A percentile compares a stretch with the other conserved stretches of the same genome.
phyloP scores from a whole-genome alignment of 2,329 filamentous ascomycete genomes.

The Colletotrichum trifolii region DNA sequence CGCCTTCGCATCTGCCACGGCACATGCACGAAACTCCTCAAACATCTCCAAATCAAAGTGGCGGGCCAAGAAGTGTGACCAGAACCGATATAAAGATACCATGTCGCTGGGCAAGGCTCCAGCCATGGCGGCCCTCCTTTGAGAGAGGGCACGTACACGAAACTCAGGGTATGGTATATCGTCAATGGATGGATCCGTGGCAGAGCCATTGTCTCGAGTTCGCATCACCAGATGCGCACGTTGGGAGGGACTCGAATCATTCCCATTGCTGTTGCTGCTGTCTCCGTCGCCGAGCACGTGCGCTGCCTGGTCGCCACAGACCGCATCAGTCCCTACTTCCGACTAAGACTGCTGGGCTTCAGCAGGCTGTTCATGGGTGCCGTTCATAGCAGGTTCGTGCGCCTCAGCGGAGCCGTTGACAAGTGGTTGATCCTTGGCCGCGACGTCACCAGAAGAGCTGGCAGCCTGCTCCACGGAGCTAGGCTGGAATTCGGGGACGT shows the following conservation, averaged over 20 bases:
- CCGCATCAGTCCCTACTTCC: constrained; percentile 30
- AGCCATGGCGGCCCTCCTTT: constrained; percentile 46
- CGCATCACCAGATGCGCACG: constrained; percentile 32
- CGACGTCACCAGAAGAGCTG: constrained; percentile 1
- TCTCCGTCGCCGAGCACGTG: neutral
- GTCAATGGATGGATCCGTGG: constrained; percentile 23
- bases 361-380: constrained; percentile 40
- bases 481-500: constrained; percentile 72
- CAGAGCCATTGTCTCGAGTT: constrained; percentile 7
- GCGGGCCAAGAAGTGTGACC: constrained; percentile 77
- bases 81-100: constrained; percentile 78
- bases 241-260: constrained; percentile 28
- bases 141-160: constrained; percentile 51
- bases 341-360: constrained; percentile 38
- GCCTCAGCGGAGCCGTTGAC: constrained; percentile 42
- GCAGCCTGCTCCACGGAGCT: constrained; percentile 25
- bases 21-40: constrained; percentile 75
- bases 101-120: constrained; percentile 64
- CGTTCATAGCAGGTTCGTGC: constrained; percentile 41
- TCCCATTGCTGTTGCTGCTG: constrained; percentile 8
- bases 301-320: constrained; percentile 20
- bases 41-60: constrained; percentile 83
- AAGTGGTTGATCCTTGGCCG: constrained; percentile 16
- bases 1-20: constrained; percentile 69
- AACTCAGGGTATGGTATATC: constrained; percentile 48